phyloP scores from a whole-genome alignment of 192 early-diverging fungal species.

The Fimicolochytrium jonesii region DNA sequence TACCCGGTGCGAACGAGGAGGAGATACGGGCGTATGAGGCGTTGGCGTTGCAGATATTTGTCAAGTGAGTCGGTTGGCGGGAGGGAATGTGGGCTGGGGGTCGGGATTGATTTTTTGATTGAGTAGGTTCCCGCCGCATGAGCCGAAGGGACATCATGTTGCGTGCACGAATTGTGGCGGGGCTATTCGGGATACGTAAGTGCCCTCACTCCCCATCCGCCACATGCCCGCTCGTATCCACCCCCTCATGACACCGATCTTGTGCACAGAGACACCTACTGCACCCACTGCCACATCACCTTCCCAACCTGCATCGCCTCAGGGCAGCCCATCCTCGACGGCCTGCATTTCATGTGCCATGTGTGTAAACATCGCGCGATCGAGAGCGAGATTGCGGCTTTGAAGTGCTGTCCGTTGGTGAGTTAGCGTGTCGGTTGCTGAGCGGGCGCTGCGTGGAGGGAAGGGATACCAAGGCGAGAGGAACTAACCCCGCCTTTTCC shows the following conservation, averaged over 20 bases:
- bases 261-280: slow-evolving; percentile 37
- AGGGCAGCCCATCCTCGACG: slow-evolving; percentile 52
- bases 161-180: slow-evolving; percentile 29
- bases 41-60: slow-evolving; percentile 52
- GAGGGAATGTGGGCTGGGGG: not conserved
- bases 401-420: slow-evolving; percentile 54
- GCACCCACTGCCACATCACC: slow-evolving; percentile 42
- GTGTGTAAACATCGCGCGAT: slow-evolving; percentile 58
- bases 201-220: too few relatives aligned
- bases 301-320: slow-evolving; percentile 59
- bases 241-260: too few relatives aligned
- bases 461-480: too few relatives aligned
- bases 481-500: too few relatives aligned
- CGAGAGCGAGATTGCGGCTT: slow-evolving; percentile 47
- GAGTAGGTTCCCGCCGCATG: slow-evolving; percentile 25
- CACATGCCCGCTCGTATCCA: too few relatives aligned
- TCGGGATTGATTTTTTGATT: not conserved
- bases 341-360: slow-evolving; percentile 59
- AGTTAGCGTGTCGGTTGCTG: too few relatives aligned
- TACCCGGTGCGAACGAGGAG: slow-evolving; percentile 24
- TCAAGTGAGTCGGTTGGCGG: slow-evolving; percentile 48
- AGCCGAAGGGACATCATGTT: slow-evolving; percentile 21
- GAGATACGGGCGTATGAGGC: slow-evolving; percentile 40
- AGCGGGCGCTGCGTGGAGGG: too few relatives aligned
- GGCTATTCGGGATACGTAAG: slow-evolving; percentile 24